Percentiles rank a stretch among this genome's conserved stretches.
Evolutionary conservation across 2,329 filamentous ascomycete species (phyloP).

Genomic region (Talaromyces verruculosus): DNA sequence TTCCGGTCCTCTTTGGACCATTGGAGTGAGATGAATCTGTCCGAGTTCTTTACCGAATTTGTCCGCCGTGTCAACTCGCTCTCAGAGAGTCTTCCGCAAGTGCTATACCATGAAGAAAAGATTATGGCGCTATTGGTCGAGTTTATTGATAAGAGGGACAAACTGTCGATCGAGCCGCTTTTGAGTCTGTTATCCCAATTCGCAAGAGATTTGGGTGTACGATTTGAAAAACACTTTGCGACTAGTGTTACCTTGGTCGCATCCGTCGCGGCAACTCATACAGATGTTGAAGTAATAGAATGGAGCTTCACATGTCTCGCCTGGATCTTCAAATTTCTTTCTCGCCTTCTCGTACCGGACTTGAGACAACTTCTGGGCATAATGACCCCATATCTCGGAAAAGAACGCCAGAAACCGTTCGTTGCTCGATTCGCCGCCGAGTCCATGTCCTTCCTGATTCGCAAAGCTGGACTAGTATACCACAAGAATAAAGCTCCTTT

Average conservation of each 20-base stretch:
- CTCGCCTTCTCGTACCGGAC: conserved; percentile 80
- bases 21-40: conserved; percentile 91
- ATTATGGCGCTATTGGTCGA: conserved; percentile 76
- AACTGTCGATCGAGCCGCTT: conserved; percentile 78
- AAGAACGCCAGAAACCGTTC: conserved; percentile 76
- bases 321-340: conserved; percentile 96
- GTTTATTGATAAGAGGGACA: conserved; percentile 75
- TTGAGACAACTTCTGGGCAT: conserved; percentile 80
- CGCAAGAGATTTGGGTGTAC: conserved; percentile 83
- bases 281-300: conserved; percentile 87
- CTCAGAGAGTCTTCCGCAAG: conserved; percentile 86
- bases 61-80: conserved; percentile 71
- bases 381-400: conserved; percentile 80
- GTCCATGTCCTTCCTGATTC: conserved; percentile 87
- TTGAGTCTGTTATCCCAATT: conserved; percentile 87
- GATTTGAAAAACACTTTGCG: conserved; percentile 86
- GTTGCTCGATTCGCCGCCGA: conserved; percentile 92
- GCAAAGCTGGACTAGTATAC: conserved; percentile 78
- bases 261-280: conserved; percentile 71
- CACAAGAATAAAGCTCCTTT: conserved; percentile 71
- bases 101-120: conserved; percentile 83
- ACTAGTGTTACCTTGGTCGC: conserved; percentile 73
- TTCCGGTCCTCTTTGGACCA: conserved; percentile 78
- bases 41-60: conserved; percentile 76
- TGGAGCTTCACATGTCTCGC: conserved; percentile 94